A percentile compares a stretch with the other conserved stretches of the same genome.
These are phyloP conservation scores for Rasamsonia emersonii DNA, from an alignment of 2,329 filamentous ascomycete species.

Conservation along the genomic window DNA sequence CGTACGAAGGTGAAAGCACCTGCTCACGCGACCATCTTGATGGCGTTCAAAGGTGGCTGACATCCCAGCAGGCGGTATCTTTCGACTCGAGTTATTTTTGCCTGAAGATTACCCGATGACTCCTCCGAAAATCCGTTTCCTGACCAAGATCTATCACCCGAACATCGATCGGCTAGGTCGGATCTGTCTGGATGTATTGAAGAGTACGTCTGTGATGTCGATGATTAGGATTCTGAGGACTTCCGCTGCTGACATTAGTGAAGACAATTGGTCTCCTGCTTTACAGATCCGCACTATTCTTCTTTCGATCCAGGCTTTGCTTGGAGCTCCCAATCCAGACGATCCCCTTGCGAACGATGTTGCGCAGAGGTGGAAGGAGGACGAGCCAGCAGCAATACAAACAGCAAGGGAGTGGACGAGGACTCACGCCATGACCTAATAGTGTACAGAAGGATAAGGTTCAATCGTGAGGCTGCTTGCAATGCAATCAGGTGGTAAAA, in stretches of 20 bases:
- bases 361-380: constrained; percentile 95
- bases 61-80: constrained; percentile 58
- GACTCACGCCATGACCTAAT: constrained; percentile 60
- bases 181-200: constrained; percentile 94
- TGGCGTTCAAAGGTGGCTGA: not conserved
- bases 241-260: constrained; percentile 12
- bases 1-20: constrained; percentile 95
- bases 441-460: constrained; percentile 5
- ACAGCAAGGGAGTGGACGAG: constrained; percentile 89
- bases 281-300: constrained; percentile 97
- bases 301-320: constrained; percentile 93
- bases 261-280: constrained; percentile 97
- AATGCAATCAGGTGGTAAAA: not conserved
- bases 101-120: constrained; percentile 99
- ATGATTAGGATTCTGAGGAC: constrained; percentile 4
- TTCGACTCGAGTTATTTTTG: constrained; percentile 94
- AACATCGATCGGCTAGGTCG: constrained; percentile 97
- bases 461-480: constrained; percentile 10
- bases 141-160: constrained; percentile 98
- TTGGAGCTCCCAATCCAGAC: constrained; percentile 94
- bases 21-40: constrained; percentile 7
- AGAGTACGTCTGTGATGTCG: constrained; percentile 57
- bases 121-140: constrained; percentile 93
- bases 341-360: constrained; percentile 98
- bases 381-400: constrained; percentile 83